Conservation (phyloP, 768 basidiomycete species). For the Mycena latifolia region DNA sequence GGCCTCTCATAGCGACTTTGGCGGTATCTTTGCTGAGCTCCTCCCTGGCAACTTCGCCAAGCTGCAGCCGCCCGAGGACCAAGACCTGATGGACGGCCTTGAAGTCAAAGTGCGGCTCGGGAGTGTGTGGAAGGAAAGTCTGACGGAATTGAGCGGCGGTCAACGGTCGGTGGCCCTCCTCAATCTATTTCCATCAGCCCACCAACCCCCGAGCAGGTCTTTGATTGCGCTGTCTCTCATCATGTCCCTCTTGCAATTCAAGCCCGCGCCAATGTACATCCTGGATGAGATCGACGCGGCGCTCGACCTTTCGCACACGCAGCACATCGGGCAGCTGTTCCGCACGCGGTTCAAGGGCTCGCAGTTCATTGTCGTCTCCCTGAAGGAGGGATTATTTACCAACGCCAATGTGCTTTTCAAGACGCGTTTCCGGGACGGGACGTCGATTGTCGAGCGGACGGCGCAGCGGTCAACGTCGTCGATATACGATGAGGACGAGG, state of each 20-base stretch:
- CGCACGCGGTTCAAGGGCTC: slow-evolving; percentile 96
- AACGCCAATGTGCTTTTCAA: slow-evolving; percentile 98
- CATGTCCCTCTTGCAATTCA: slow-evolving; percentile 99
- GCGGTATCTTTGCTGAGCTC: slow-evolving; percentile 94
- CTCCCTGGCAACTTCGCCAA: slow-evolving; percentile 97
- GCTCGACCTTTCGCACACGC: slow-evolving; percentile 94
- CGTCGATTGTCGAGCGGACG: slow-evolving; percentile 88
- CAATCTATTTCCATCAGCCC: background rate
- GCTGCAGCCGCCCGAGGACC: slow-evolving; percentile 91
- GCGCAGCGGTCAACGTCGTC: slow-evolving; percentile 71
- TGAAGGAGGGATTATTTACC: slow-evolving; percentile 97
- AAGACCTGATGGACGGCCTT: slow-evolving; percentile 94
- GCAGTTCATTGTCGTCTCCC: slow-evolving; percentile 97
- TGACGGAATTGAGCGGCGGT: slow-evolving; percentile 97
- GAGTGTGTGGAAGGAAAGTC: slow-evolving; percentile 96
- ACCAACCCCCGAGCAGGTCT: slow-evolving; percentile 68
- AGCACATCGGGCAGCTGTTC: slow-evolving; percentile 99
- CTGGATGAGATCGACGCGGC: slow-evolving; percentile 99
- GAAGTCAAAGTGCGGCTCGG: slow-evolving; percentile 98
- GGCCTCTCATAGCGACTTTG: slow-evolving; percentile 82
- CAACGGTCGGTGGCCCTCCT: slow-evolving; percentile 76
- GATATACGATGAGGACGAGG: slow-evolving; percentile 48
- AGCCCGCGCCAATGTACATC: slow-evolving; percentile 99
- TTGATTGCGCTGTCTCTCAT: slow-evolving; percentile 97
- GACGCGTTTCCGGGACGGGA: slow-evolving; percentile 94